These are phyloP conservation scores for Cornus controversa DNA, from an alignment of 148 eudicot genomes.

Conservation along the genomic window DNA sequence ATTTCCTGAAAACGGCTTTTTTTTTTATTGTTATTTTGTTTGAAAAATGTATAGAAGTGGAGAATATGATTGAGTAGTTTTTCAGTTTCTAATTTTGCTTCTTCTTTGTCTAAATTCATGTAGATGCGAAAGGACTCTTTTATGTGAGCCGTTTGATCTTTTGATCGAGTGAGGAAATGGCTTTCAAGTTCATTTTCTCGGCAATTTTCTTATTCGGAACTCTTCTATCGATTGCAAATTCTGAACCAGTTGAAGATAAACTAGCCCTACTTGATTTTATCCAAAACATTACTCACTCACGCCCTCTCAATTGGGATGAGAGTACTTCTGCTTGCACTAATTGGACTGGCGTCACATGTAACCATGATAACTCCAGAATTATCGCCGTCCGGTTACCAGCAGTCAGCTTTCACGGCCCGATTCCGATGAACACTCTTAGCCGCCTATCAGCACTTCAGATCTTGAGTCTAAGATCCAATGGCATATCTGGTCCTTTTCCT, in stretches of 20 bases:
- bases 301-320: slow-evolving; percentile 34
- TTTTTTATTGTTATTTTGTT: not conserved
- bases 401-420: slow-evolving; percentile 31
- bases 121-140: not conserved
- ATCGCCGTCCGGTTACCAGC: slow-evolving; percentile 40
- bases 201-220: slow-evolving; percentile 34
- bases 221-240: slow-evolving; percentile 15
- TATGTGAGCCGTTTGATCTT: not conserved
- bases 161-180: slow-evolving; percentile 31
- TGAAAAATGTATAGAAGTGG: not conserved
- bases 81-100: not conserved
- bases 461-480: slow-evolving; percentile 59
- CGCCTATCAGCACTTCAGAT: slow-evolving; percentile 42
- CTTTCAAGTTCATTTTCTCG: slow-evolving; percentile 32
- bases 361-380: slow-evolving; percentile 29
- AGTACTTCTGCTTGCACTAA: slow-evolving; percentile 29
- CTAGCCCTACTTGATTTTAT: slow-evolving; percentile 48
- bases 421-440: slow-evolving; percentile 41
- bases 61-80: not conserved
- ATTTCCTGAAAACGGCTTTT: not conserved
- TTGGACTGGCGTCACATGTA: slow-evolving; percentile 59
- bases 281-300: slow-evolving; percentile 20
- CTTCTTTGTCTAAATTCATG: not conserved
- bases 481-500: slow-evolving; percentile 56
- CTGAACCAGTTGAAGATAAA: slow-evolving; percentile 56